These are phyloP conservation scores for Diversispora eburnea DNA, from an alignment of 192 early-diverging fungal species.

Conservation along the genomic window DNA sequence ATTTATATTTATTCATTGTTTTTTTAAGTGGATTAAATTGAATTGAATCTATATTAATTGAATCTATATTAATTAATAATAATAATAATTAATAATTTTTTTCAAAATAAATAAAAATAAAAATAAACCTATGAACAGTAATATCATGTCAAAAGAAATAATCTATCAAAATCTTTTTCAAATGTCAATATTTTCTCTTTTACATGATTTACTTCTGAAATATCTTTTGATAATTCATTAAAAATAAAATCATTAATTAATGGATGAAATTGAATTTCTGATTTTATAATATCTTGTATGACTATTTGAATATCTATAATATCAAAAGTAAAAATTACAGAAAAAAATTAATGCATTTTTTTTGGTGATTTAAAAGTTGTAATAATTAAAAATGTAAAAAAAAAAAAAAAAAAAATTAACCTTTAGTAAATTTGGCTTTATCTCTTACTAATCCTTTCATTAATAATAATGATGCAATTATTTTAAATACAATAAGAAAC, in stretches of 20 bases:
- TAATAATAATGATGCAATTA: neutral
- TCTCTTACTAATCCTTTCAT: neutral
- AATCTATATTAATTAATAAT: too few relatives aligned
- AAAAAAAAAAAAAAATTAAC: neutral
- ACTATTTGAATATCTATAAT: neutral
- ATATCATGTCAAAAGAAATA: constrained; percentile 4
- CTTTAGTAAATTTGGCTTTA: neutral
- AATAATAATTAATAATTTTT: too few relatives aligned
- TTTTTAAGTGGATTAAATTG: too few relatives aligned
- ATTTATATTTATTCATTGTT: too few relatives aligned
- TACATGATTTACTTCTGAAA: neutral
- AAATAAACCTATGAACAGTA: too few relatives aligned
- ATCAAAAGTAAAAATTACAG: neutral
- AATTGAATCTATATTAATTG: too few relatives aligned
- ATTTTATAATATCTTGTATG: neutral
- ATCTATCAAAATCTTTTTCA: constrained; percentile 6
- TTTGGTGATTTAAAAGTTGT: neutral
- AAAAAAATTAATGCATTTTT: neutral
- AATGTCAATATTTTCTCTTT: neutral
- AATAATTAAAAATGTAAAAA: neutral
- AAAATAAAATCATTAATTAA: constrained; percentile 14
- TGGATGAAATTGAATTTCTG: constrained; percentile 13
- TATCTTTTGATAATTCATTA: neutral
- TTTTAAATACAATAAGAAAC: constrained; percentile 7
- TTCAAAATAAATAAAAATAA: too few relatives aligned